Conservation (phyloP, 208 protist genomes). For the Paratrypanosoma confusum region DNA sequence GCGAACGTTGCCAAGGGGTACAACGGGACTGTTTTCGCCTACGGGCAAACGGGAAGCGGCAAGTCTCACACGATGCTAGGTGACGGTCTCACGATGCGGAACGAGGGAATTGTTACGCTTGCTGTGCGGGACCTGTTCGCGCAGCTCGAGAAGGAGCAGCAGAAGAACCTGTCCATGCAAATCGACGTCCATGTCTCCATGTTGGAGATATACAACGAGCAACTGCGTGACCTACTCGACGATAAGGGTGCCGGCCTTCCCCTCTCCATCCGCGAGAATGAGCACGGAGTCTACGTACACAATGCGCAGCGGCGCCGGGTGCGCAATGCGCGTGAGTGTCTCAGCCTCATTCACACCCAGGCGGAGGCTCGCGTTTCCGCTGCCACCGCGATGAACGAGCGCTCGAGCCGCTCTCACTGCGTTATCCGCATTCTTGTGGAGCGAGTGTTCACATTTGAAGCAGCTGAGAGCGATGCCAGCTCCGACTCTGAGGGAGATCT, state of each 20-base stretch:
- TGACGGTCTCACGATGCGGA: conserved; percentile 6
- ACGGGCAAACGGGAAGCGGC: conserved; percentile 80
- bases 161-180: conserved; percentile 16
- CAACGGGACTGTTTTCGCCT: conserved; percentile 79
- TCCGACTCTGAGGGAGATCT: conserved; percentile 1
- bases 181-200: conserved; percentile 42
- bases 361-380: conserved; percentile 44
- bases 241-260: conserved; percentile 5
- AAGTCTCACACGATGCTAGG: conserved; percentile 83
- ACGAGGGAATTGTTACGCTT: conserved; percentile 27
- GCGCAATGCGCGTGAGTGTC: conserved; percentile 36
- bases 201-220: conserved; percentile 81
- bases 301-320: conserved; percentile 54
- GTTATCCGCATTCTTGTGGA: conserved; percentile 91
- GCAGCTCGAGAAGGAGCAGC: conserved; percentile 26
- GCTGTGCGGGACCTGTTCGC: conserved; percentile 51
- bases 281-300: conserved; percentile 74
- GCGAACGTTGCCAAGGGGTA: conserved; percentile 59
- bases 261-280: conserved; percentile 63
- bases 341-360: conserved; percentile 34
- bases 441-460: conserved; percentile 10
- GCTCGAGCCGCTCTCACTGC: conserved; percentile 92
- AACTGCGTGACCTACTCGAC: conserved; percentile 62
- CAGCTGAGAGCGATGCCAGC: conserved; percentile 1
- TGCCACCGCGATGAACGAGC: conserved; percentile 89